phyloP scores from a whole-genome alignment of 208 protist species.

The Leishmania arabica region DNA sequence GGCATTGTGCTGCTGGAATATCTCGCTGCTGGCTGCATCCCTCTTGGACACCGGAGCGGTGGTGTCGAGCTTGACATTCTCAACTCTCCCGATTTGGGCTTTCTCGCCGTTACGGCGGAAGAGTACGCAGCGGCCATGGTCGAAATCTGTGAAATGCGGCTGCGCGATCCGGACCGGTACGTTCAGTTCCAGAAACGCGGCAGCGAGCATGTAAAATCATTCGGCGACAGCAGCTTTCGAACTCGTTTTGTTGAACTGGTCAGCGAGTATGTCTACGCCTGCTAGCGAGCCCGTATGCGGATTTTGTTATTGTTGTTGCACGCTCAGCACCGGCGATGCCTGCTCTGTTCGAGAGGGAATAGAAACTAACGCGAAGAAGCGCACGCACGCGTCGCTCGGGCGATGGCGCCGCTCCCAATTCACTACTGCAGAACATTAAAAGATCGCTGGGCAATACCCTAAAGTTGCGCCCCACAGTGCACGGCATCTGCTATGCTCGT shows the following conservation, averaged over 20 bases:
- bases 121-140: slow-evolving; percentile 88
- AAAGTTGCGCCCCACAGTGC: neutral
- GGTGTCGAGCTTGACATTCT: slow-evolving; percentile 97
- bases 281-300: neutral
- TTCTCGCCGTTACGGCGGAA: slow-evolving; percentile 81
- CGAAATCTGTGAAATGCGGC: slow-evolving; percentile 43
- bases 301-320: neutral
- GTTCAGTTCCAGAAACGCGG: slow-evolving; percentile 39
- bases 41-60: slow-evolving; percentile 94
- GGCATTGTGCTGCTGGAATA: slow-evolving; percentile 99
- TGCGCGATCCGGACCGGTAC: slow-evolving; percentile 32
- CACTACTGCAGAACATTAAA: neutral
- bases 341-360: too few relatives aligned
- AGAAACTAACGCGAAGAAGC: neutral
- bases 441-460: neutral
- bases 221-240: slow-evolving; percentile 38
- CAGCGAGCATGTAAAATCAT: slow-evolving; percentile 33
- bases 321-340: neutral
- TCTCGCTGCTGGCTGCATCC: slow-evolving; percentile 92
- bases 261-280: slow-evolving; percentile 21
- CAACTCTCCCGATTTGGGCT: slow-evolving; percentile 51
- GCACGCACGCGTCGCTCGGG: neutral
- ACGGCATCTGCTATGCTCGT: neutral
- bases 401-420: neutral
- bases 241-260: slow-evolving; percentile 30